Evolutionary conservation across 2,329 filamentous ascomycete species (phyloP).

Genomic region (Fusarium keratoplasticum): DNA sequence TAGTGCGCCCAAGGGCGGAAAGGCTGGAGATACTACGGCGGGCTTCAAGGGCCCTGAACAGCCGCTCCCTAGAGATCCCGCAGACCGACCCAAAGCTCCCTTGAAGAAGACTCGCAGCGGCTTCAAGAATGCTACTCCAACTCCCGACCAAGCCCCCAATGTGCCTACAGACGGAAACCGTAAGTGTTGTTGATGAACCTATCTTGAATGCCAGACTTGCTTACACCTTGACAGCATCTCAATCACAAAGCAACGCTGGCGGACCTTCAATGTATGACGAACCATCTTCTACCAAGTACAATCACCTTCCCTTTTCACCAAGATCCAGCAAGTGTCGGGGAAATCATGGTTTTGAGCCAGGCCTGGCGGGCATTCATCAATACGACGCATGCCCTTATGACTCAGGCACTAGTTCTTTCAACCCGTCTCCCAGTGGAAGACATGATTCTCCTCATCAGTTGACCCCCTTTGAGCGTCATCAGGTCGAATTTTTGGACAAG

Average conservation of each 20-base stretch:
- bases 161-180: conserved; percentile 18
- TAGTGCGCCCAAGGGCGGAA: conserved; percentile 45
- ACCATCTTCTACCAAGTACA: conserved; percentile 35
- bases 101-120: conserved; percentile 40
- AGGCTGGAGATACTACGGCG: background rate
- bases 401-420: conserved; percentile 3
- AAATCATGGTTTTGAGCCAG: conserved; percentile 5
- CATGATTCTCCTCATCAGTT: conserved; percentile 39
- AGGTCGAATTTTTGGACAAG: conserved; percentile 51
- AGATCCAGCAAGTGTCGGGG: conserved; percentile 23
- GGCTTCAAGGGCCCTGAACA: background rate
- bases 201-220: background rate
- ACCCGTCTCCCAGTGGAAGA: conserved; percentile 49
- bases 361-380: conserved; percentile 6
- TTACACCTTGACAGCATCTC: conserved; percentile 24
- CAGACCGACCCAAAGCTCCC: conserved; percentile 40
- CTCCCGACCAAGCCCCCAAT: conserved; percentile 21
- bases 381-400: conserved; percentile 25
- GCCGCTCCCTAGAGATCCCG: conserved; percentile 24
- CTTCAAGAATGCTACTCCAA: conserved; percentile 24
- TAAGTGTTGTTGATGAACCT: conserved; percentile 8
- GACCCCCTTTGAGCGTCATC: conserved; percentile 55
- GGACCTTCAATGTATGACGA: conserved; percentile 62
- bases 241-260: conserved; percentile 29
- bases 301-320: conserved; percentile 17